phyloP scores from a whole-genome alignment of 306 rosid genomes.

The Cucurbita maxima region DNA sequence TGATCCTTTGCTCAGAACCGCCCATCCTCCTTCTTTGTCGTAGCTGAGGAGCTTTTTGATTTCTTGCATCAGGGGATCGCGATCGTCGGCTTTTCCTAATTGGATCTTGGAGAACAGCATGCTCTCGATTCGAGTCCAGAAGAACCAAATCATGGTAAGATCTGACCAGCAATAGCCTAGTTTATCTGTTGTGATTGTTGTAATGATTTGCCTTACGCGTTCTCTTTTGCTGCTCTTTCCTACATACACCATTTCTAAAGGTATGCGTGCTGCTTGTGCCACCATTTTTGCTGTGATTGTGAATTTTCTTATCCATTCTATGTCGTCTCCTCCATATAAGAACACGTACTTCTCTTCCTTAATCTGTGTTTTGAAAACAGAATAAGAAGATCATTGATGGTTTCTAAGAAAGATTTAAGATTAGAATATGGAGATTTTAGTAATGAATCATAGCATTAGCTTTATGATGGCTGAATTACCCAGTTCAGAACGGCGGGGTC shows the following conservation, averaged over 20 bases:
- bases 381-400: background rate
- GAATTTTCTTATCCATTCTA: constrained; percentile 33
- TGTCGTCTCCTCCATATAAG: constrained; percentile 44
- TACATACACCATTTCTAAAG: constrained; percentile 37
- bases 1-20: constrained; percentile 32
- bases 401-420: too few species aligned
- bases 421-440: background rate
- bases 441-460: background rate
- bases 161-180: constrained; percentile 34
- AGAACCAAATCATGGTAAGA: constrained; percentile 46
- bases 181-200: constrained; percentile 21
- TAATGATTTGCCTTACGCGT: constrained; percentile 20
- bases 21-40: constrained; percentile 38
- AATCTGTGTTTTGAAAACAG: constrained; percentile 16
- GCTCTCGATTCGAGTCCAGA: constrained; percentile 53
- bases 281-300: constrained; percentile 31
- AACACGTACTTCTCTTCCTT: constrained; percentile 34
- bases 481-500: constrained; percentile 34
- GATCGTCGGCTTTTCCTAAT: constrained; percentile 18
- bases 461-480: constrained; percentile 20
- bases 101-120: constrained; percentile 54
- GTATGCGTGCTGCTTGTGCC: constrained; percentile 17
- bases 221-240: constrained; percentile 44
- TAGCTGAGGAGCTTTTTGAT: constrained; percentile 38
- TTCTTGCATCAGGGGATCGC: constrained; percentile 30